Evolutionary conservation across 2,329 filamentous ascomycete species (phyloP).

Genomic region (Tympanopsis confertula): DNA sequence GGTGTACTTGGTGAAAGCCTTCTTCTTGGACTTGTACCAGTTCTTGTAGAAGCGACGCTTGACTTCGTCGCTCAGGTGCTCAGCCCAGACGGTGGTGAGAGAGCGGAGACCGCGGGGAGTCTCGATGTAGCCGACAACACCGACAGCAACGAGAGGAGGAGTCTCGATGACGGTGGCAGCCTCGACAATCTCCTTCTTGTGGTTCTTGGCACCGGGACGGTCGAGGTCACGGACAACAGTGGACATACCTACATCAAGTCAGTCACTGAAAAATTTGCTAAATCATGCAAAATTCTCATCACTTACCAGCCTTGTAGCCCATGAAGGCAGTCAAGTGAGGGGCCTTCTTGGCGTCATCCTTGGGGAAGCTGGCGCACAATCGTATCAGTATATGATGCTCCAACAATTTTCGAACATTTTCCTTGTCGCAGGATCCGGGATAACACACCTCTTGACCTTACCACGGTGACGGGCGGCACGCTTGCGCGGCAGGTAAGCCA

Average conservation of each 20-base stretch:
- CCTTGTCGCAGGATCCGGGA: not conserved
- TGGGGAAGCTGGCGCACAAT: constrained; percentile 73
- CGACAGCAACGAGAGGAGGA: constrained; percentile 64
- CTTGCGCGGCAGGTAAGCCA: constrained; percentile 83
- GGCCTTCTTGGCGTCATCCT: constrained; percentile 99
- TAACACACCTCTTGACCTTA: constrained; percentile 91
- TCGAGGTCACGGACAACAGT: constrained; percentile 99
- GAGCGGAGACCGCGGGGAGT: constrained; percentile 98
- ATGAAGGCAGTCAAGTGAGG: constrained; percentile 96
- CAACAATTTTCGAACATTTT: not conserved
- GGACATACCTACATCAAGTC: no score
- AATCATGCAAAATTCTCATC: no score
- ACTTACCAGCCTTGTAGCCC: constrained; percentile 99
- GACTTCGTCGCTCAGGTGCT: constrained; percentile 96
- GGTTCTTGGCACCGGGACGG: constrained; percentile 96
- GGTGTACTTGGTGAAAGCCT: constrained; percentile 99
- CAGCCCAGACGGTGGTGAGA: constrained; percentile 98
- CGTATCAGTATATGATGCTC: not conserved
- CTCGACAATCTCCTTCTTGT: constrained; percentile 98
- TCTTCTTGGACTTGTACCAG: constrained; percentile 99
- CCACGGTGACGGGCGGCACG: constrained; percentile 86
- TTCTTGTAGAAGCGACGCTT: constrained; percentile 99
- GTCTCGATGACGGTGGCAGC: constrained; percentile 81
- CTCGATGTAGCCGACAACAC: constrained; percentile 99
- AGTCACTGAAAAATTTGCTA: no score